Conservation (phyloP, 208 protist genomes). For the Trypanosoma conorhini region DNA sequence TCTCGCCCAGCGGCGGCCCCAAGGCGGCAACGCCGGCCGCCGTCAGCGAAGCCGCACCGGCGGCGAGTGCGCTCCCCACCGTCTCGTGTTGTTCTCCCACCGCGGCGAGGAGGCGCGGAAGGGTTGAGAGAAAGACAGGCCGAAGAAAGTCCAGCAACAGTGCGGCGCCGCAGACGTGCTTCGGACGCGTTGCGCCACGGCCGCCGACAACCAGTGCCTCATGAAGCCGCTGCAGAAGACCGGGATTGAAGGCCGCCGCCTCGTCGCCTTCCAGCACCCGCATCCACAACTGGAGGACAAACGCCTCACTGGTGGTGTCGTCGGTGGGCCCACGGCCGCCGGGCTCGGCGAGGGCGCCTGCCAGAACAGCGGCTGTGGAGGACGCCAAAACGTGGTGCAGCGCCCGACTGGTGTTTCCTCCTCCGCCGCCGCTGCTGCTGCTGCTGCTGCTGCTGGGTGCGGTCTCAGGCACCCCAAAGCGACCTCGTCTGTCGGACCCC, state of each 20-base stretch:
- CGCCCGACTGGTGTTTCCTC: background rate
- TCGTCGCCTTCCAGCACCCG: slow-evolving; percentile 26
- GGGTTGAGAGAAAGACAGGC: slow-evolving; percentile 19
- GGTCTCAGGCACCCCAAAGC: background rate
- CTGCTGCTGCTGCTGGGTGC: background rate
- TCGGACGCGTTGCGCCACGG: background rate
- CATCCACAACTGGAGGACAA: slow-evolving; percentile 15
- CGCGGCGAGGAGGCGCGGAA: slow-evolving; percentile 18
- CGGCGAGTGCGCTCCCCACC: slow-evolving; percentile 1
- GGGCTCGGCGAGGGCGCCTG: background rate
- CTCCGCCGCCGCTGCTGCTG: background rate
- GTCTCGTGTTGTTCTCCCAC: slow-evolving; percentile 11
- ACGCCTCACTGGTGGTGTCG: background rate
- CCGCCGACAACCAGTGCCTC: background rate
- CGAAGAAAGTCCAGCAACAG: slow-evolving; percentile 27
- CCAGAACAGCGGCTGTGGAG: slow-evolving; percentile 15
- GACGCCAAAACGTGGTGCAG: slow-evolving; percentile 23
- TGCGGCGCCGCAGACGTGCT: background rate
- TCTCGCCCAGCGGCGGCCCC: slow-evolving; percentile 13
- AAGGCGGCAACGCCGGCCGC: background rate
- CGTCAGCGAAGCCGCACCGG: background rate
- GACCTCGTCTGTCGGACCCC: background rate
- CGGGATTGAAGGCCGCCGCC: slow-evolving; percentile 23
- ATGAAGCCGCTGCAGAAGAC: slow-evolving; percentile 20
- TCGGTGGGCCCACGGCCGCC: background rate